Percentiles rank a stretch among this genome's conserved stretches.
phyloP scores from a whole-genome alignment of 1,284 basidiomycete genomes.

The Wolfiporia cocos region DNA sequence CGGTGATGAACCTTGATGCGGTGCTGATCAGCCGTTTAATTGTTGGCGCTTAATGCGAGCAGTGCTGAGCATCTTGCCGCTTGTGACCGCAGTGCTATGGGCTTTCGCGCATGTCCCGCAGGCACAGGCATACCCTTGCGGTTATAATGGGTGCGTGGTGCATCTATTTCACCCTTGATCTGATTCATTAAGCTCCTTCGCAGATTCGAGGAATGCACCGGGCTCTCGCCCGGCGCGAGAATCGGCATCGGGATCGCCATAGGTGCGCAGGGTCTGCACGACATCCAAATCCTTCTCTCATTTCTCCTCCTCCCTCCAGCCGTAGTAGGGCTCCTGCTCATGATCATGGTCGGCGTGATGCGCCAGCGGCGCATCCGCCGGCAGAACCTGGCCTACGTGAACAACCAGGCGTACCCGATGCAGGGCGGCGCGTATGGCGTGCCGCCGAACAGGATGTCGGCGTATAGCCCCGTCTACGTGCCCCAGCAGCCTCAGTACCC shows the following conservation, averaged over 20 bases:
- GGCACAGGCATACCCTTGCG: too few species aligned
- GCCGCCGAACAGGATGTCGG: slow-evolving; percentile 6
- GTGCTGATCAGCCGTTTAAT: too few species aligned
- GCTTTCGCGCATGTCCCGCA: too few species aligned
- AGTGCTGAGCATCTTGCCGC: too few species aligned
- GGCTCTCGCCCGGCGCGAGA: not conserved
- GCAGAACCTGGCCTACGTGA: slow-evolving; percentile 18
- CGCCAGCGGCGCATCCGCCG: slow-evolving; percentile 16
- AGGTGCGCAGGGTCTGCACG: not conserved
- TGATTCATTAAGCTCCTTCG: too few species aligned
- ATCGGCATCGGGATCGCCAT: slow-evolving; percentile 25
- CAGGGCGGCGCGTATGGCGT: slow-evolving; percentile 4
- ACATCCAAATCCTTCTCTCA: not conserved
- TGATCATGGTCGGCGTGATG: slow-evolving; percentile 10
- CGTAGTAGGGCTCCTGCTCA: slow-evolving; percentile 1
- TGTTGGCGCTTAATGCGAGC: too few species aligned
- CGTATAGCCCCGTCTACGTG: slow-evolving; percentile 4
- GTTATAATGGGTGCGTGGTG: too few species aligned
- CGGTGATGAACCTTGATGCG: too few species aligned
- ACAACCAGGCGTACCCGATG: slow-evolving; percentile 9
- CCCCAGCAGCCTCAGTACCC: slow-evolving; percentile 15
- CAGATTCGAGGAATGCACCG: slow-evolving; percentile 2
- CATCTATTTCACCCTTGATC: too few species aligned
- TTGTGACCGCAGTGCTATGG: too few species aligned
- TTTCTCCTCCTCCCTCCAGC: not conserved